Evolutionary conservation across 108 stramenopile genomes (phyloP), one percentile per base, ranked within the genome.

Genomic region (Cylindrotheca closterium): DNA sequence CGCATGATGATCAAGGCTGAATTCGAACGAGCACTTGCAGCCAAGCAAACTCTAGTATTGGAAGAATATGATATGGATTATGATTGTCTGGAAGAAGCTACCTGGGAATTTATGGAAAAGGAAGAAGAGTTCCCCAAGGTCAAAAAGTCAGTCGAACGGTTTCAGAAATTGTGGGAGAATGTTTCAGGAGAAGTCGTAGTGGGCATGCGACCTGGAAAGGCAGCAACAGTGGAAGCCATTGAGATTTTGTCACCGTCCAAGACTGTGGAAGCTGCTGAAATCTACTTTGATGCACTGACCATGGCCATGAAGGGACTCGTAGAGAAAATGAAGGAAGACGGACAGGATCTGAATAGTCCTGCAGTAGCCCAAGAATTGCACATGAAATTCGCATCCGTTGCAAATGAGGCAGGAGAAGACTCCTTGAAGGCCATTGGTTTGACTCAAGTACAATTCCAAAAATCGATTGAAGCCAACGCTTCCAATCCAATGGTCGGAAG

Each of bases 11-110:
- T 94, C n/a, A 75, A 73, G 66, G 67, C 59, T 12, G 93, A 94
- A 71, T 89, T 91, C 53, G 86, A 89, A 19, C 82, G 93, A 46
- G 89, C 88, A 23, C 61, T 94, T 33, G 47, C 50, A 8, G 70
- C 66, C 49, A 75, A 79, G 30, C 88, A 91, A 61, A 81, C 58
- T 22, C 49, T 71, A 28, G 74, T 91, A 17, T 80, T 82, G 34
- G 89, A 91, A 34, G 87, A 91, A 27, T 79, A 79, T 67, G 86
- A 88, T 62, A 84, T 94, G 50, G 93, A 94, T 63, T 82, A 82
- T 23, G 93, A 94, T 75, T 94, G 93, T 59, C 60, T 91, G 55
- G 83, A 91, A 70, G 93, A 94, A 79, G 93, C 93, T 1, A 89
- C 88, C 30, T 91, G 89, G 89, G 93, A 94, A 58, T 89, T 89